Base-by-base conservation (phyloP, 2,329 filamentous ascomycete species). In the Thelonectria rubi region DNA sequence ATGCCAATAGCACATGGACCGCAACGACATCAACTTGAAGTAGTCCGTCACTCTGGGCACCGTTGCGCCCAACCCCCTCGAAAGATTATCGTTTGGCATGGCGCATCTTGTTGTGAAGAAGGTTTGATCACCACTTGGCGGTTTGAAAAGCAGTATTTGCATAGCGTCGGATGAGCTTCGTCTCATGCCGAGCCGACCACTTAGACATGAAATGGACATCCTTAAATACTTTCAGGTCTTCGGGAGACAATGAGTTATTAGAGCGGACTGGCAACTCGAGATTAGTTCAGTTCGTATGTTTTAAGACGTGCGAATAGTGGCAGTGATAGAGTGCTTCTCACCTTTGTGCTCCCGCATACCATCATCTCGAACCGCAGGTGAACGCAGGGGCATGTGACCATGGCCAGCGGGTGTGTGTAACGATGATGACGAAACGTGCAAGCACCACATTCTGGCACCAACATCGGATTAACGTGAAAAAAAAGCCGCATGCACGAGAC, bases 401-500 rank as follows among this genome's bases (percentile, higher is more conserved):
- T 18, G 2, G 17, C 39, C 39, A 20, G 39, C 39, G 17, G 17
- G 39, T 20, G 39, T 42, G 39, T 42, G 39, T 42, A 42, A 42
- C 39, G 17, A 20, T 20, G 39, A 42, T 20, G 17, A 42, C n/a
- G 39, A 6, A 17, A 42, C 15, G 10, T 42, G n/a, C 47, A 37
- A 50, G 30, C 10, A 7, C 15, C 17, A 9, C 39, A 42, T 17
- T 20, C 40, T 43, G 18, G 40, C 46, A 34, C 47, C 46, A 51
- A 32, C 20, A 37, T 10, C 47, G 10, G 26, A 42, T 32, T 32
- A 50, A 30, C 32, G 20, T 20, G 8, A 32, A 42, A 55, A 55
- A 60, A 60, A 60, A 60, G 58, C 52, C 58, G 47, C 58, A 60
- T 51, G 52, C 58, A 60, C 58, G 50, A 48, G 57, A 45, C 50